A percentile compares a stretch with the other conserved stretches of the same genome.
Conservation (phyloP, 2,329 filamentous ascomycete genomes). For the Beauveria sp. region DNA sequence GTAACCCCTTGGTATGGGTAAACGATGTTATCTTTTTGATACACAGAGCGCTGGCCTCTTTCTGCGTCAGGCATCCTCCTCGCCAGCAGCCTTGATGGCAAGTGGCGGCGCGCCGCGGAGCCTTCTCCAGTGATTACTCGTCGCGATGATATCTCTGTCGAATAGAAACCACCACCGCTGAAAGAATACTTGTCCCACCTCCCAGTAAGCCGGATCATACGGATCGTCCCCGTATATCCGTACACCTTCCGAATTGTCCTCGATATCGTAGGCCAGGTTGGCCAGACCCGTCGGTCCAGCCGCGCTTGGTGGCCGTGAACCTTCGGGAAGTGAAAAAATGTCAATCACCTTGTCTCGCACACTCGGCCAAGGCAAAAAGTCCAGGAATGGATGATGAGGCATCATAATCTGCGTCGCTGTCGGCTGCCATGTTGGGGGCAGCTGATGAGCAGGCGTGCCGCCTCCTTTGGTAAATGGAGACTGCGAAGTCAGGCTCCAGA, state of each 20-base stretch:
- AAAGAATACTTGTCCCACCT: conserved; percentile 51
- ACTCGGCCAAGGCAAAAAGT: conserved; percentile 50
- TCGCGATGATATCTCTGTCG: conserved; percentile 43
- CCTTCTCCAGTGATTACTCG: conserved; percentile 43
- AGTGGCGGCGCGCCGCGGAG: conserved; percentile 36
- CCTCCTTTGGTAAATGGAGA: conserved; percentile 37
- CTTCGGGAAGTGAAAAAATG: conserved; percentile 41
- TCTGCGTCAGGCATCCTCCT: not conserved
- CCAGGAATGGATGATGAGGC: conserved; percentile 50
- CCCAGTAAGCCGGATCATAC: conserved; percentile 43
- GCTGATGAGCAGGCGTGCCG: conserved; percentile 25
- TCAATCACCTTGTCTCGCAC: conserved; percentile 46
- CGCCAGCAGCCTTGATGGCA: not conserved
- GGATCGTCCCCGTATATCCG: conserved; percentile 43
- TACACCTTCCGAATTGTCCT: conserved; percentile 45
- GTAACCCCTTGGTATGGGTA: too few relatives aligned
- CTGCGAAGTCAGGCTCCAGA: conserved; percentile 39
- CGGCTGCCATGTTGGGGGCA: conserved; percentile 43
- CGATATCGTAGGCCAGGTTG: conserved; percentile 49
- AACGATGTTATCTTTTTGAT: not conserved
- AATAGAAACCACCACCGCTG: conserved; percentile 55
- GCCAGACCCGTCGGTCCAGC: conserved; percentile 39
- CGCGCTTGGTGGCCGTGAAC: conserved; percentile 39
- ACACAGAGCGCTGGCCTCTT: not conserved
- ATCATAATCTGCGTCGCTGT: conserved; percentile 40